Base-by-base conservation (phyloP, 2,329 filamentous ascomycete genomes). In the Cladosporium sp. region DNA sequence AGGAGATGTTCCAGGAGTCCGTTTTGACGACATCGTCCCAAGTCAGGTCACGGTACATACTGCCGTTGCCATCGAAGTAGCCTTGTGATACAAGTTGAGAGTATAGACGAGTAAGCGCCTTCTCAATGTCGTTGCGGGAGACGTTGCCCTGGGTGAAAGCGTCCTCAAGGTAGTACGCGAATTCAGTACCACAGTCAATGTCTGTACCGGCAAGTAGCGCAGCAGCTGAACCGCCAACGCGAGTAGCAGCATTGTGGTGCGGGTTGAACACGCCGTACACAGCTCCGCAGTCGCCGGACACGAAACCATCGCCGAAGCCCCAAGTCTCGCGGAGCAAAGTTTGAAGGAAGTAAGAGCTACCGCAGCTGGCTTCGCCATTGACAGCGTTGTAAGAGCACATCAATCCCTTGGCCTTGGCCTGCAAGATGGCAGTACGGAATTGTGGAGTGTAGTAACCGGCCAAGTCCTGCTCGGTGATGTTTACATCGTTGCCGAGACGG, bases 381-480 rank as follows among this genome's bases (percentile, higher is more conserved):
- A 81, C 80, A 0, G 86, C 80, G 68, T 90, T 88, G 72, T 86
- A 88, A n/a, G 81, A 57, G 83, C 85, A 74, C 88, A 89, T 71
- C 82, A 80, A 74, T 21, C 72, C 81, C 6, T 77, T 76, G 12
- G 78, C 78, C 49, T 79, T 78, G 2, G 77, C 75, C 59, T 79
- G 77, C 49, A 77, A 69, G 6, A 78, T 76, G 44, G 77, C 79
- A 35, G 72, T 81, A 69, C 88, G 80, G 76, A 91, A 91, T 0
- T 86, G 83, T 1, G 85, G 86, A 23, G 88, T 80, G 71, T 88
- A 90, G 75, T 89, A 90, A 69, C 89, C 88, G 0, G 83, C 80
- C 62, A 68, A 75, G 66, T 90, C 88, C 69, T 90, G 88, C 64
- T 80, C 77, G 5, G 81, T 79, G 64, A 88, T 84, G 23, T 81